Evolutionary conservation across 306 rosid species (phyloP).

Genomic region (Citrullus colocynthis): DNA sequence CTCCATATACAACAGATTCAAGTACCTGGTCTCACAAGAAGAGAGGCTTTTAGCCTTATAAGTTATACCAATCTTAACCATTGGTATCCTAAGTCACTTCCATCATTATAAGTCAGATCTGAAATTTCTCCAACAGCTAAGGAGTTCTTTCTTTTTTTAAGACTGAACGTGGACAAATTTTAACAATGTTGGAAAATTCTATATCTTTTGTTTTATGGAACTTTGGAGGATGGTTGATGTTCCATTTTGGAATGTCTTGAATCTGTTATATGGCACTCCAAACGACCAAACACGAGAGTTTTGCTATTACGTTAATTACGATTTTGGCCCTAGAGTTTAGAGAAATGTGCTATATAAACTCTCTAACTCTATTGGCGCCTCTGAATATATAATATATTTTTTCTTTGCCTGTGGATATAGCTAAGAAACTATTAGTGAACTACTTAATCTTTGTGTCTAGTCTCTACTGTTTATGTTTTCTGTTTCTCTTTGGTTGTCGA

Average conservation of each 20-base stretch:
- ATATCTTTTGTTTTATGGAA: background rate
- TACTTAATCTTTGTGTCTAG: too few species aligned
- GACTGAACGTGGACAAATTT: background rate
- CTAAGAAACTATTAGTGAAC: too few species aligned
- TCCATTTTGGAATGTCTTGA: background rate
- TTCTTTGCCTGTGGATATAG: too few species aligned
- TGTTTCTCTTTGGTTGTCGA: too few species aligned
- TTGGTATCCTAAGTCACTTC: background rate
- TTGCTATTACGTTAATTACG: too few species aligned
- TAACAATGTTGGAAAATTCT: background rate
- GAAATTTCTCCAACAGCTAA: background rate
- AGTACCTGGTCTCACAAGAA: constrained; percentile 45
- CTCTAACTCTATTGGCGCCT: too few species aligned
- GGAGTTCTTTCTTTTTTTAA: background rate
- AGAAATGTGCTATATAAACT: too few species aligned
- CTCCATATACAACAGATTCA: constrained; percentile 69
- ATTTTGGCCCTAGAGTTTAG: too few species aligned
- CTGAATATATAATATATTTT: too few species aligned
- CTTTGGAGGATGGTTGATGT: background rate
- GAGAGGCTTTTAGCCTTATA: background rate
- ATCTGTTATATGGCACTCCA: too few species aligned
- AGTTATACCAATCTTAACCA: background rate
- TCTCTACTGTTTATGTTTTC: too few species aligned
- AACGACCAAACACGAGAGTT: too few species aligned
- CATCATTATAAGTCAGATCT: background rate